Conservation (phyloP, 1,284 basidiomycete genomes). For the Cryptococcus deneoformans region DNA sequence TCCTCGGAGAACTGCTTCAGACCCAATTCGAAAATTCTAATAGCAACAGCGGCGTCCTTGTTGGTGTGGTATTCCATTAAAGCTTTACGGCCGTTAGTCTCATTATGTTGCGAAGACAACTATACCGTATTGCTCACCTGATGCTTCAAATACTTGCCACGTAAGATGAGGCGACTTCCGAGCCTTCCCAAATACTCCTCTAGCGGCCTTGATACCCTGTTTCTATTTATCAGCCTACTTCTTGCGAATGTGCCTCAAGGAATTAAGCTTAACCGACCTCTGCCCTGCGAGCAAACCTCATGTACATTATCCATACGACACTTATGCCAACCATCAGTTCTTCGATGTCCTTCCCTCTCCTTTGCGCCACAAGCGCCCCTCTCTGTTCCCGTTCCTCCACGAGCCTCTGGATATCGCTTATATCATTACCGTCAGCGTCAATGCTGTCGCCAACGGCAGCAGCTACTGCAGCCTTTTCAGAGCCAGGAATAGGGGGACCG, state of each 20-base stretch:
- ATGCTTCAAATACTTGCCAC: conserved; percentile 93
- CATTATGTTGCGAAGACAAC: neutral
- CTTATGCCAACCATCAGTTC: conserved; percentile 52
- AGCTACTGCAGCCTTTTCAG: conserved; percentile 6
- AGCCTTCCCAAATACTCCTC: conserved; percentile 78
- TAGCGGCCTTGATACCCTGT: conserved; percentile 67
- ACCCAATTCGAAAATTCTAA: conserved; percentile 93
- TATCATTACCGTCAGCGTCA: conserved; percentile 38
- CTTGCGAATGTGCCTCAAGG: neutral
- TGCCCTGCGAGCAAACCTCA: conserved; percentile 83
- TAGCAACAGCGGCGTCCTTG: conserved; percentile 79
- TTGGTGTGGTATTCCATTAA: conserved; percentile 95
- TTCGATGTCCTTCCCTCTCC: conserved; percentile 52
- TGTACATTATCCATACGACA: conserved; percentile 74
- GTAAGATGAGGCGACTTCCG: conserved; percentile 79
- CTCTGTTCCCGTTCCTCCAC: conserved; percentile 64
- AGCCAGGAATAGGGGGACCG: conserved; percentile 43
- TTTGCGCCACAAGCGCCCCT: conserved; percentile 49
- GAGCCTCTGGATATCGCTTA: conserved; percentile 52
- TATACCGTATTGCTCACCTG: conserved; percentile 57
- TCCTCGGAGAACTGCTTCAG: conserved; percentile 80
- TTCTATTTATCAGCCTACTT: too few relatives aligned
- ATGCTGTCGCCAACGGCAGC: conserved; percentile 23
- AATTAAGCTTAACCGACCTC: conserved; percentile 53
- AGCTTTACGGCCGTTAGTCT: conserved; percentile 54